These are phyloP conservation scores for Geosiphon pyriformis DNA, from an alignment of 192 early-diverging fungal species.

Conservation along the genomic window DNA sequence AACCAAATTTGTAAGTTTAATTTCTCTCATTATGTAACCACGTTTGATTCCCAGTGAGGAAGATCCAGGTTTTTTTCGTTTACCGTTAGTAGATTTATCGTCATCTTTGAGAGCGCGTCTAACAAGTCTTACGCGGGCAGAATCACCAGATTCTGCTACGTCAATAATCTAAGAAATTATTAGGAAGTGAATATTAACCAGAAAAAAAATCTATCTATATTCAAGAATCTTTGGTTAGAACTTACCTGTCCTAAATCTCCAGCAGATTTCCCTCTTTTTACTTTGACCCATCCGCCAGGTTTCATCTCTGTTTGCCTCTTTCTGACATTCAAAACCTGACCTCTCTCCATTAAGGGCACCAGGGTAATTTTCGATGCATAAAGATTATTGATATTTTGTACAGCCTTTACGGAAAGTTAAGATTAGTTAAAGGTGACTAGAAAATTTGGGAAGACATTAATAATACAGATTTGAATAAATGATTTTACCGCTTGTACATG, in stretches of 20 bases:
- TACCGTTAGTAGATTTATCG: conserved; percentile 66
- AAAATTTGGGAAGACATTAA: not conserved
- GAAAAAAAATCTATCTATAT: not conserved
- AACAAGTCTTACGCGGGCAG: conserved; percentile 63
- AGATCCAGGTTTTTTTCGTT: not conserved
- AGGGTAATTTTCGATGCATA: conserved; percentile 66
- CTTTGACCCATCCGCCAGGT: conserved; percentile 76
- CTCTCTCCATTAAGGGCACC: conserved; percentile 90
- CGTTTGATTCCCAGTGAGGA: conserved; percentile 51
- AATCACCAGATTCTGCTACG: conserved; percentile 62
- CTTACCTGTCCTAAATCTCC: conserved; percentile 88
- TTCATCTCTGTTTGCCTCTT: conserved; percentile 56
- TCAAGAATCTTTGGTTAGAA: conserved; percentile 3
- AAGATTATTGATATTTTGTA: conserved; percentile 73
- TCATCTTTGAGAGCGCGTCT: conserved; percentile 68
- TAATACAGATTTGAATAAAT: not conserved
- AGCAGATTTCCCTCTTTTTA: conserved; percentile 87
- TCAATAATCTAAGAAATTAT: conserved; percentile 38
- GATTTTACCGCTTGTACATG: conserved; percentile 61
- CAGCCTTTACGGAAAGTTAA: conserved; percentile 48
- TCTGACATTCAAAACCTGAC: conserved; percentile 77
- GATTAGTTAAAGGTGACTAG: not conserved
- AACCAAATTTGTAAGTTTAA: conserved; percentile 60
- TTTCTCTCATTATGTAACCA: conserved; percentile 82
- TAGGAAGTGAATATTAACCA: not conserved